These are phyloP conservation scores for Pythium plurisporium DNA, from an alignment of 352 stramenopile genomes.

Conservation along the genomic window DNA sequence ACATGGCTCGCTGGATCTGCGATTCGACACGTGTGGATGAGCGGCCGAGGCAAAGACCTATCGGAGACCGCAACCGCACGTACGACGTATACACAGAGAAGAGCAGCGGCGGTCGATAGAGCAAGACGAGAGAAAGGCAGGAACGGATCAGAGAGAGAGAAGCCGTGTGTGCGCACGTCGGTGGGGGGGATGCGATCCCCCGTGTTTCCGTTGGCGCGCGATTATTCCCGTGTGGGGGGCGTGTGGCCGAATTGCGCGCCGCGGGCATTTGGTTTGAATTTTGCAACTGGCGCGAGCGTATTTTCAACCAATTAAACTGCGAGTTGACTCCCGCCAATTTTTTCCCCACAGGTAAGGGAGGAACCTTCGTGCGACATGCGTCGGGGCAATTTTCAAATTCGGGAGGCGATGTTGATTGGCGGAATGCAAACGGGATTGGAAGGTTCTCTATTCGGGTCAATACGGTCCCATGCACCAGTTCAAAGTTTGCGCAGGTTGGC, in stretches of 20 bases:
- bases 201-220: constrained; percentile 12
- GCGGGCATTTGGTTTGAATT: constrained; percentile 20
- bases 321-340: constrained; percentile 21
- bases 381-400: constrained; percentile 1
- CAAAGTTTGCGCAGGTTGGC: constrained; percentile 13
- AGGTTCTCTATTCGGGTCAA: constrained; percentile 10
- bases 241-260: neutral
- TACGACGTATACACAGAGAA: constrained; percentile 7
- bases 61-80: too few relatives aligned
- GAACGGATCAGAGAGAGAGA: too few relatives aligned
- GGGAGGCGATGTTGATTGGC: constrained; percentile 12
- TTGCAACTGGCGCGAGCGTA: constrained; percentile 2
- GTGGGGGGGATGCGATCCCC: too few relatives aligned
- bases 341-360: neutral
- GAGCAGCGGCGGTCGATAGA: neutral
- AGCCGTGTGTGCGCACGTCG: too few relatives aligned
- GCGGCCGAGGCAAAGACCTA: too few relatives aligned
- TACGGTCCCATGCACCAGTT: neutral
- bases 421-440: constrained; percentile 2
- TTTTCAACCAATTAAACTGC: constrained; percentile 17
- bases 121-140: neutral
- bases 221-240: neutral
- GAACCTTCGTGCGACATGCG: constrained; percentile 4
- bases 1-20: neutral
- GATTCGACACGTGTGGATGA: too few relatives aligned